Base-by-base conservation (phyloP, 768 basidiomycete species). In the Termitomyces sp. region DNA sequence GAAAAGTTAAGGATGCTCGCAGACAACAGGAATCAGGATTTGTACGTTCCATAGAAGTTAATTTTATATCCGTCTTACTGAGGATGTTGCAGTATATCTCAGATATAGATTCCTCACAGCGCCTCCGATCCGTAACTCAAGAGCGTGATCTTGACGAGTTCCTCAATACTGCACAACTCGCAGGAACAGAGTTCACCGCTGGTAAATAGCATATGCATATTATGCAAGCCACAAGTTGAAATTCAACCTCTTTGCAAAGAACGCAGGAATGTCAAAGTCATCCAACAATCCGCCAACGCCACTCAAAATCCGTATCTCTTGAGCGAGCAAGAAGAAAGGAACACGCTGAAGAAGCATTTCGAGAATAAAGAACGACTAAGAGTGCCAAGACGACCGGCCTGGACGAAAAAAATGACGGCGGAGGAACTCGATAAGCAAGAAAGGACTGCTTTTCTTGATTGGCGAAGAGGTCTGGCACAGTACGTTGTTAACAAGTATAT, bases 71-170 rank as follows among this genome's bases (percentile, higher is more conserved):
- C 48, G 26, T 20, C 6, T 47, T 58, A 48, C 53, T 63, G 46
- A 60, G 26, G 47, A 46, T 46, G 32, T 3, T 54, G 40, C 65
- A 93, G 92, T 94, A 89, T 71, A 82, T 84, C 5, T 87, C 90
- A 2, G 93, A 96, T 65, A 51, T 86, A 20, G 88, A 91, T 56
- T 70, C 80, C 12, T 80, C 85, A 7, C 79, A 79, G 53, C 86
- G 86, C 34, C 80, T 99, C 37, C 85, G 88, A 68, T 98, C 96
- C 0, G 87, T 99, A 22, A 99, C 97, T 0, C 95, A 98, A 74
- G 96, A 99, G 74, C 79, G 86, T 55, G 95, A 98, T 76, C 78
- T 99, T 20, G 95, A 98, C 64, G 96, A 95, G 72, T 99, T 99
- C 70, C 73, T 99, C 55, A 95, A 85, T 68, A 97, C 93, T 13